These are phyloP conservation scores for Spatholobus suberectus DNA, from an alignment of 306 rosid species.

Conservation along the genomic window DNA sequence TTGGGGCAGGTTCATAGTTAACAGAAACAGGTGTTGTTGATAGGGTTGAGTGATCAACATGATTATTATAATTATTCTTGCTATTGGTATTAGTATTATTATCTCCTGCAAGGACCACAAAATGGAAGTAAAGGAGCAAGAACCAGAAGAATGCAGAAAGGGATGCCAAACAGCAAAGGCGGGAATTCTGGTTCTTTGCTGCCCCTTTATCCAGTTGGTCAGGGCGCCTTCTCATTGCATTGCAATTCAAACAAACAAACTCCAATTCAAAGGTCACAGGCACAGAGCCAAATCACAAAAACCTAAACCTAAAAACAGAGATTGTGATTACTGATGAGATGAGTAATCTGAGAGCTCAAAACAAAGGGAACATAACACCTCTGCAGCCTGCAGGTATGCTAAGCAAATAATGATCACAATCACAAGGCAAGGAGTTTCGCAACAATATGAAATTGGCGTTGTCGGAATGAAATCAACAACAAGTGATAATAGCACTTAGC, in stretches of 20 bases:
- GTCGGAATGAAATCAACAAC: not conserved
- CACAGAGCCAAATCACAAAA: not conserved
- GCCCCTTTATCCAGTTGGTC: constrained; percentile 80
- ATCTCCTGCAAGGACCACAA: constrained; percentile 59
- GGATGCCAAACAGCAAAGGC: constrained; percentile 67
- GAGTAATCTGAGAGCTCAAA: not conserved
- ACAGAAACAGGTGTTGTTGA: constrained; percentile 40
- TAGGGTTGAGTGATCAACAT: constrained; percentile 47
- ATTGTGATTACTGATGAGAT: not conserved
- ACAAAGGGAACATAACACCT: not conserved
- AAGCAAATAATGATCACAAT: not conserved
- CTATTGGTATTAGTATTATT: not conserved
- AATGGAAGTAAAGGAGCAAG: constrained; percentile 79
- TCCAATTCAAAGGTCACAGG: constrained; percentile 17
- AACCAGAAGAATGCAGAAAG: constrained; percentile 82
- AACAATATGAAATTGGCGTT: not conserved
- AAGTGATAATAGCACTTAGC: not conserved
- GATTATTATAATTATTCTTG: not conserved
- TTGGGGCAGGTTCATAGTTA: constrained; percentile 36
- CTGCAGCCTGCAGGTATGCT: not conserved
- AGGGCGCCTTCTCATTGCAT: constrained; percentile 83
- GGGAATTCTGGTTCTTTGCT: constrained; percentile 68
- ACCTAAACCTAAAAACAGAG: constrained; percentile 7
- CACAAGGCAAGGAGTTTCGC: not conserved
- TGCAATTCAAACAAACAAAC: constrained; percentile 29